Evolutionary conservation across 164 flowering plant species (phyloP).

Genomic region (Buxus sempervirens): DNA sequence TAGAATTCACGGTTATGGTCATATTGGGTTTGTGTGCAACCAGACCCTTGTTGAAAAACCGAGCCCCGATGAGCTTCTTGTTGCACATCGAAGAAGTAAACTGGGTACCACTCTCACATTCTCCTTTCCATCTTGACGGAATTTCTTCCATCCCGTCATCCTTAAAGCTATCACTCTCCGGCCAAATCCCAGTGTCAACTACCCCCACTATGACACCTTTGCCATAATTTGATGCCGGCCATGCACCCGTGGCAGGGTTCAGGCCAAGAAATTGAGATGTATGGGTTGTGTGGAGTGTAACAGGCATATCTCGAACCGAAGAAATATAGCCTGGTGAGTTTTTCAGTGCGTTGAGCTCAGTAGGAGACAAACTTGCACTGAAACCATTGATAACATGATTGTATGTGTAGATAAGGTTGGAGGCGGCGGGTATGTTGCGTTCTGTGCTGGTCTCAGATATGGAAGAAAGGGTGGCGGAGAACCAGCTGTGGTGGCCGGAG

Average conservation of each 20-base stretch:
- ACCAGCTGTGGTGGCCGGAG: conserved; percentile 37
- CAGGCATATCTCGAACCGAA: conserved; percentile 26
- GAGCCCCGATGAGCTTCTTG: conserved; percentile 63
- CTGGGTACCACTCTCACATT: conserved; percentile 35
- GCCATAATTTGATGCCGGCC: conserved; percentile 55
- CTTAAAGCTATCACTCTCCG: conserved; percentile 55
- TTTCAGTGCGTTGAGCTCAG: conserved; percentile 26
- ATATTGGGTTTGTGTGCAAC: conserved; percentile 23
- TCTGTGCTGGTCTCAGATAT: too few relatives aligned
- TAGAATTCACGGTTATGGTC: conserved; percentile 30
- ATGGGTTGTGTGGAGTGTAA: conserved; percentile 49
- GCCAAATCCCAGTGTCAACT: conserved; percentile 71
- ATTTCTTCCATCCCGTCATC: conserved; percentile 49
- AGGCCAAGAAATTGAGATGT: conserved; percentile 46
- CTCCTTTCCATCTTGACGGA: conserved; percentile 61
- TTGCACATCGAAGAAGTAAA: conserved; percentile 60
- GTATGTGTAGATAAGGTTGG: conserved; percentile 30
- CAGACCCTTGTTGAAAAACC: conserved; percentile 49
- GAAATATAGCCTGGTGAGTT: conserved; percentile 35
- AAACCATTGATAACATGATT: conserved; percentile 48
- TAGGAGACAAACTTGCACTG: conserved; percentile 28
- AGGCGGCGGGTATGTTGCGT: too few relatives aligned
- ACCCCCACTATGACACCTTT: conserved; percentile 57
- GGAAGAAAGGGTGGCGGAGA: conserved; percentile 34
- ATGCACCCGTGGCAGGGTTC: conserved; percentile 31